Base-by-base conservation (phyloP, 345 rosid genomes). In the Lepidium sativum region DNA sequence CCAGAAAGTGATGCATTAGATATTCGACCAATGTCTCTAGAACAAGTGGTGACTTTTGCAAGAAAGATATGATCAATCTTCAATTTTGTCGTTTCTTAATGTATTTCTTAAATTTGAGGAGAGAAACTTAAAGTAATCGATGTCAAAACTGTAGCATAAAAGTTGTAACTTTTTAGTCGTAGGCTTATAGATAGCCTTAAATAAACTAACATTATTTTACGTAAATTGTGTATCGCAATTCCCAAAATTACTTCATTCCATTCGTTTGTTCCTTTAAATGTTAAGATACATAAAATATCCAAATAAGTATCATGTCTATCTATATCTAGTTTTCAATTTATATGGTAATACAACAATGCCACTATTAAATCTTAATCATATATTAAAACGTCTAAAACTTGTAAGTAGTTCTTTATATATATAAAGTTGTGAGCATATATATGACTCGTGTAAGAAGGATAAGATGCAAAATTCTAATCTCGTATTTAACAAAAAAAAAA, bases 1-100 rank as follows among this genome's bases (percentile, higher is more conserved):
- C 71, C 76, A 43, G 76, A 72, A 72, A 65, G 67, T 72, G 67
- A 65, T 72, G 71, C 71, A 33, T n/a, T 65, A 33, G 53, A 42
- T 72, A 16, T 25, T 42, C 41, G 76, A 72, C 61, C 67, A 57
- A 65, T 72, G 76, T 72, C 41, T 65, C 54, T 49, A 34, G 48
- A 53, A 25, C 54, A 42, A 32, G 60, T 51, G 32, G 21, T 64
- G 54, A 32, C 8, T 49, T 63, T 18, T 63, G 56, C 41, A 72
- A 42, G 65, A 72, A 64, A 56, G 69, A 70, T 70, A 62, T 27
- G 32, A 63, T 48, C 16, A 32, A 34, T 71, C 70, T 57, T 71
- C 34, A 50, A 42, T 16, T 40, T 64, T 20, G 65, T 55, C 42
- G 9, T 31, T 35, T 70, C 57, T 62, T 43, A 32, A 23, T 32